Percentiles rank a stretch among this genome's conserved stretches.
phyloP scores from a whole-genome alignment of 495 filamentous ascomycete genomes.

The Penicillium angulare region DNA sequence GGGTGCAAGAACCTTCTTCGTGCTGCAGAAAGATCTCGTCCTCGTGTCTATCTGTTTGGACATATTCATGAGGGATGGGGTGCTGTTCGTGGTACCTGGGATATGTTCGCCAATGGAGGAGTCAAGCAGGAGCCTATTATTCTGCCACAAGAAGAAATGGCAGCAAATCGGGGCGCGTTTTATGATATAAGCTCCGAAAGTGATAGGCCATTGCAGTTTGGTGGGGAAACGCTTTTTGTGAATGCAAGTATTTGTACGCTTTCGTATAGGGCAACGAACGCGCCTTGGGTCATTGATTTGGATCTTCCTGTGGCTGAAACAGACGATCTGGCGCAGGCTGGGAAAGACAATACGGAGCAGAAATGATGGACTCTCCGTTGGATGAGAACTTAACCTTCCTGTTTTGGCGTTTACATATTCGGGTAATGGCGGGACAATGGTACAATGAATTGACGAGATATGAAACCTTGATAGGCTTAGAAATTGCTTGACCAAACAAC shows the following conservation, averaged over 20 bases:
- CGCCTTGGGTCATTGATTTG: conserved; percentile 64
- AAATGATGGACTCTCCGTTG: too few species aligned
- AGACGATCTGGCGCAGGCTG: background rate
- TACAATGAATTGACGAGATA: background rate
- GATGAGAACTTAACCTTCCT: too few species aligned
- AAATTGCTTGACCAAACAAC: background rate
- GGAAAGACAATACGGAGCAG: background rate
- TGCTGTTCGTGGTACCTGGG: conserved; percentile 59
- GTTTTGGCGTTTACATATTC: background rate
- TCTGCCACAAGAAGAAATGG: conserved; percentile 37
- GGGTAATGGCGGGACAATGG: too few species aligned
- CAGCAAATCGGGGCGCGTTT: conserved; percentile 42
- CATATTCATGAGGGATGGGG: conserved; percentile 73
- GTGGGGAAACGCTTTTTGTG: conserved; percentile 66
- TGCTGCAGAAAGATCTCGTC: conserved; percentile 44
- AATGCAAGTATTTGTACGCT: conserved; percentile 65
- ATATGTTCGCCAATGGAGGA: conserved; percentile 13
- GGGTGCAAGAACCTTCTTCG: conserved; percentile 48
- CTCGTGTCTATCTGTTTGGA: conserved; percentile 57
- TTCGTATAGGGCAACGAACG: conserved; percentile 49
- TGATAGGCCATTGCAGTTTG: conserved; percentile 36
- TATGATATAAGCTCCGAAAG: conserved; percentile 39
- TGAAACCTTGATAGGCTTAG: background rate
- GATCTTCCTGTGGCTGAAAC: conserved; percentile 43
- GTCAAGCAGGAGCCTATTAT: conserved; percentile 25